A percentile compares a stretch with the other conserved stretches of the same genome.
phyloP scores from a whole-genome alignment of 164 flowering plant species.

The Vitis labrusca region DNA sequence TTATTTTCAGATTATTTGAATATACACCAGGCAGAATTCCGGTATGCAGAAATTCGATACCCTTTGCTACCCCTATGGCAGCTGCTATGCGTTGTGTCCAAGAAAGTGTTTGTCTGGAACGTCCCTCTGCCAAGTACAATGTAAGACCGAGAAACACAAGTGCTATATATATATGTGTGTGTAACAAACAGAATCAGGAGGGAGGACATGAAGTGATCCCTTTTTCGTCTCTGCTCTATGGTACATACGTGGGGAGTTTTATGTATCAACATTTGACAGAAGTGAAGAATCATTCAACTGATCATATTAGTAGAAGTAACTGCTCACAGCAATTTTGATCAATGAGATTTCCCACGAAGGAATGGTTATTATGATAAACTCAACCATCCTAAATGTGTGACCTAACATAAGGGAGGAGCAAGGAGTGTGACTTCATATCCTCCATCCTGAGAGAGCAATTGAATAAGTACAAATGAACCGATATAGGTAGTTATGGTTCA shows the following conservation, averaged over 20 bases:
- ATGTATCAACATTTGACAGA: no score
- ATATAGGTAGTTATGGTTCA: not conserved
- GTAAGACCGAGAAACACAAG: not conserved
- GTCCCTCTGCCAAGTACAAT: slow-evolving; percentile 34
- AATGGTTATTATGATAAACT: no score
- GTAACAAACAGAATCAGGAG: no score
- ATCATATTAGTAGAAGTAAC: no score
- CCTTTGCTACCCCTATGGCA: slow-evolving; percentile 82
- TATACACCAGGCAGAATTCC: slow-evolving; percentile 85
- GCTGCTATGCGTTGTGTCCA: slow-evolving; percentile 89
- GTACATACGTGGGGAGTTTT: no score
- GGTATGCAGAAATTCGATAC: slow-evolving; percentile 84
- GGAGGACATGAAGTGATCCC: no score
- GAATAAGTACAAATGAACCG: not conserved
- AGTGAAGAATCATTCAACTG: no score
- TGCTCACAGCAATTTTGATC: no score
- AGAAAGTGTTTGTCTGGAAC: slow-evolving; percentile 39
- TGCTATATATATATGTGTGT: not conserved
- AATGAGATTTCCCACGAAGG: no score
- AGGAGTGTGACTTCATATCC: not conserved
- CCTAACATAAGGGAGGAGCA: not conserved
- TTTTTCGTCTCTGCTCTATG: no score
- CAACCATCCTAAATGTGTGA: no score
- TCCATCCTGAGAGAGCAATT: not conserved
- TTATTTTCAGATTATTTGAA: slow-evolving; percentile 69